Conservation (phyloP, 805 yeast species). For the Clavispora vitiphila region DNA sequence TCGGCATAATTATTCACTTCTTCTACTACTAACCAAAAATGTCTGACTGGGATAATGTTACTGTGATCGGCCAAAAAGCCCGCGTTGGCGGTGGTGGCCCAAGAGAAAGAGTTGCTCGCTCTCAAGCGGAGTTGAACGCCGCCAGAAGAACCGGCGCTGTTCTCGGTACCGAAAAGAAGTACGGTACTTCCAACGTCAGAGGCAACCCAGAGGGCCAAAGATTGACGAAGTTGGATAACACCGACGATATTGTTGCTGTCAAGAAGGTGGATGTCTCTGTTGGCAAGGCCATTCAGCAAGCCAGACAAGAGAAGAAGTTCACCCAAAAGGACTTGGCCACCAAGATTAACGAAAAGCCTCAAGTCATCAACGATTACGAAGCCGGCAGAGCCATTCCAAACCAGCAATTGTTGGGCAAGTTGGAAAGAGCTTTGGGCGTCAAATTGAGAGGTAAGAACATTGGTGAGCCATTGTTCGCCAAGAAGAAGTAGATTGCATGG, state of each 20-base stretch:
- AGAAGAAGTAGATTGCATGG: slow-evolving; percentile 35
- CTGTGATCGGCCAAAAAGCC: slow-evolving; percentile 85
- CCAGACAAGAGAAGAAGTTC: slow-evolving; percentile 79
- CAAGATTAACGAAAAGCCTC: slow-evolving; percentile 92
- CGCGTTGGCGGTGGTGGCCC: slow-evolving; percentile 88
- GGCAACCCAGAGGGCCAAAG: slow-evolving; percentile 90
- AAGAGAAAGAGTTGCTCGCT: slow-evolving; percentile 74
- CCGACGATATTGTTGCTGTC: slow-evolving; percentile 89
- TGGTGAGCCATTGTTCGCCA: slow-evolving; percentile 76
- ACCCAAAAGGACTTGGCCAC: slow-evolving; percentile 97
- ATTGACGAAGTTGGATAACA: slow-evolving; percentile 86
- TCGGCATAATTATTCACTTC: slow-evolving; percentile 1
- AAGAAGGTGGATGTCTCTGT: slow-evolving; percentile 80
- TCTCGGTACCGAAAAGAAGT: slow-evolving; percentile 89
- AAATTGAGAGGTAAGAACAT: slow-evolving; percentile 94
- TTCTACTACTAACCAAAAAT: slow-evolving; percentile 14
- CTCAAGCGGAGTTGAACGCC: slow-evolving; percentile 75
- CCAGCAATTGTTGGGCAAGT: slow-evolving; percentile 87
- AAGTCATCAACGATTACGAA: slow-evolving; percentile 92
- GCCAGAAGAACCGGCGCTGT: slow-evolving; percentile 92
- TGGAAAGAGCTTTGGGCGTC: slow-evolving; percentile 91
- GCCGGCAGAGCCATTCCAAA: slow-evolving; percentile 95
- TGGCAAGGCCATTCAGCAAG: slow-evolving; percentile 82
- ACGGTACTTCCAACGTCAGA: slow-evolving; percentile 54
- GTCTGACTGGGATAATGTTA: slow-evolving; percentile 89